Conservation (phyloP, 768 basidiomycete genomes). For the Mycena polygramma region DNA sequence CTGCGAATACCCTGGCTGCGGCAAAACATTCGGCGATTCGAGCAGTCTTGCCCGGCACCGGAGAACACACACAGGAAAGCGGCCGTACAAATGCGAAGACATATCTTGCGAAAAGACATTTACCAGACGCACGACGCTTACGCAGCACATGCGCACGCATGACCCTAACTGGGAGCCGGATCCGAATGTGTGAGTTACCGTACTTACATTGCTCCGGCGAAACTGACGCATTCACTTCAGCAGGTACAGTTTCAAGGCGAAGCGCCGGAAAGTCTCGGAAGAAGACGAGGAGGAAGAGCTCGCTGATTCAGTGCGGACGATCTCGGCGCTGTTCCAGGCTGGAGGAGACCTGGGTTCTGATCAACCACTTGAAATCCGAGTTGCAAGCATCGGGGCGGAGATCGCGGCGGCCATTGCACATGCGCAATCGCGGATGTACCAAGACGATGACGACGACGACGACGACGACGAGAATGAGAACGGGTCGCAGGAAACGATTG, state of each 20-base stretch:
- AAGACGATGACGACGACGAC: constrained; percentile 69
- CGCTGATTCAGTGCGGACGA: constrained; percentile 80
- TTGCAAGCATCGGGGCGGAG: constrained; percentile 85
- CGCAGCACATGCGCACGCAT: constrained; percentile 89
- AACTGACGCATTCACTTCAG: constrained; percentile 50
- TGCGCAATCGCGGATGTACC: constrained; percentile 72
- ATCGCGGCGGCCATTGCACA: constrained; percentile 86
- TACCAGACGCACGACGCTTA: constrained; percentile 86
- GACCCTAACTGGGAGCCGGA: constrained; percentile 89
- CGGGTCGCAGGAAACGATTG: constrained; percentile 55
- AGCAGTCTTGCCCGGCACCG: constrained; percentile 93
- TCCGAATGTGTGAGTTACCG: constrained; percentile 76
- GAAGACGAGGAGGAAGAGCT: constrained; percentile 72
- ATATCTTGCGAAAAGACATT: constrained; percentile 89
- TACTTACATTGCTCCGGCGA: constrained; percentile 35
- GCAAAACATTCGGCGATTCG: constrained; percentile 91
- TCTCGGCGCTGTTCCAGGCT: constrained; percentile 77
- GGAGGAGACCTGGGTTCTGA: constrained; percentile 53
- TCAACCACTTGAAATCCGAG: constrained; percentile 71
- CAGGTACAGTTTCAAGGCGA: constrained; percentile 84
- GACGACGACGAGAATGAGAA: constrained; percentile 69
- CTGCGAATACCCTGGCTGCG: constrained; percentile 91
- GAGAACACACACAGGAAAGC: constrained; percentile 88
- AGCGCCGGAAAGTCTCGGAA: constrained; percentile 68
- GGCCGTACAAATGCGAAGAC: constrained; percentile 89